Evolutionary conservation across 2,329 filamentous ascomycete genomes (phyloP), one percentile per base, ranked within the genome.

Genomic region (Diplodia seriata): DNA sequence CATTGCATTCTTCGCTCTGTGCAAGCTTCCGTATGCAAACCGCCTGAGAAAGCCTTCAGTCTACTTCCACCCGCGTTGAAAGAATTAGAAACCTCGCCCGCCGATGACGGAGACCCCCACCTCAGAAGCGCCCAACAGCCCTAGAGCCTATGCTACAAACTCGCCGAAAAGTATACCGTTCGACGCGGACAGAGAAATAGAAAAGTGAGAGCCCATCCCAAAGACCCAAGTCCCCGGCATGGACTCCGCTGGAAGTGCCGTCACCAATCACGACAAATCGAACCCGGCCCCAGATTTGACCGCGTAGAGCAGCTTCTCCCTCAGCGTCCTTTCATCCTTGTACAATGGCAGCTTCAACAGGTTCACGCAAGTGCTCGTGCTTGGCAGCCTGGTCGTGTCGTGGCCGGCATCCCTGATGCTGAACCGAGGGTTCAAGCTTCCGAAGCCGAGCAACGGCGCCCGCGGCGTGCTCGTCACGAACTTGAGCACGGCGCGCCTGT

Each of bases 341-440:
- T 98, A 99, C 71, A 90, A 87, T 7, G 95, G 95, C 72, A 99
- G 81, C 83, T 99, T 99, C 57, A 99, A 81, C 72, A 99, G 77
- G 77, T 99, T 99, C 33, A 98, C 93, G 74, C 95, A 99, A 0
- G 95, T 99, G 76, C 94, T 97, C 20, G 95, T 93, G 76, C 93
- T 98, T 2, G 95, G 95, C 70, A 97, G 81, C 68, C 95, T 85
- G 57, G 87, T 85, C 79, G 94, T 86, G 74, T 96, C 92, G 31
- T 81, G 82, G 4, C 92, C 91, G 0, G 89, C 90, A 79, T 99
- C 95, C 4, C 95, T 84, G 70, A 99, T 98, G 75, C 90, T 94
- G 78, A 99, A 99, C 49, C 85, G 84, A 2, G 95, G 95, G 68
- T 90, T 91, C 71, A 99, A 81, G 74, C 95, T 91, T 20, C 88